Conservation (phyloP, 202 grass and related monocot species). For the Eragrostis tef region DNA sequence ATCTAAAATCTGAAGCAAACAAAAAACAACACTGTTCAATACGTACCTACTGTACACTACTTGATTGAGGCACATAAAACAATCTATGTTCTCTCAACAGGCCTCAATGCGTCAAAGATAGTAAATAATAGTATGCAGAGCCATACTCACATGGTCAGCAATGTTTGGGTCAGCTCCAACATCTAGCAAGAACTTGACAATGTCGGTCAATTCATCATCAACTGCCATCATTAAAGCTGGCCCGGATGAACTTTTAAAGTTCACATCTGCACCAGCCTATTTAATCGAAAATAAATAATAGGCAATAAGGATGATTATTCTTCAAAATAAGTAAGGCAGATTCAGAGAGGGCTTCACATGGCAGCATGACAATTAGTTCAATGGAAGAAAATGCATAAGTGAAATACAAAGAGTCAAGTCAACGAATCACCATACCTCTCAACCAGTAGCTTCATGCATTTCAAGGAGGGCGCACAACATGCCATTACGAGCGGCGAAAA, state of each 20-base stretch:
- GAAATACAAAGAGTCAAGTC: background rate
- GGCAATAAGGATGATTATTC: background rate
- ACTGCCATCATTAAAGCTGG: background rate
- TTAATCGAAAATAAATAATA: background rate
- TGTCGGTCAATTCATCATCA: background rate
- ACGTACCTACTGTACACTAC: background rate
- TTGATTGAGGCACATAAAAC: background rate
- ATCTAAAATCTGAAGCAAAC: background rate
- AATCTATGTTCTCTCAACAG: no score
- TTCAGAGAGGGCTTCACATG: no score
- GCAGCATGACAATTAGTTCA: background rate
- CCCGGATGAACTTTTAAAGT: background rate
- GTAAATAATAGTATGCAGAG: background rate
- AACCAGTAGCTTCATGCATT: background rate
- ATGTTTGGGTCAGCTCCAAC: background rate
- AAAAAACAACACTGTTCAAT: background rate
- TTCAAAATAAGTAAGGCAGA: background rate
- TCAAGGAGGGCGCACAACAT: background rate
- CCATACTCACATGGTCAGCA: background rate
- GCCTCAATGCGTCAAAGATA: background rate
- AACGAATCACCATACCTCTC: background rate
- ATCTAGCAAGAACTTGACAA: background rate
- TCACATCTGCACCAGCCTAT: background rate
- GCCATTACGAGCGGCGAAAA: background rate
- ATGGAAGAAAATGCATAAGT: background rate